Conservation (phyloP, 2,329 filamentous ascomycete species). For the Zelopaecilomyces penicillatus region DNA sequence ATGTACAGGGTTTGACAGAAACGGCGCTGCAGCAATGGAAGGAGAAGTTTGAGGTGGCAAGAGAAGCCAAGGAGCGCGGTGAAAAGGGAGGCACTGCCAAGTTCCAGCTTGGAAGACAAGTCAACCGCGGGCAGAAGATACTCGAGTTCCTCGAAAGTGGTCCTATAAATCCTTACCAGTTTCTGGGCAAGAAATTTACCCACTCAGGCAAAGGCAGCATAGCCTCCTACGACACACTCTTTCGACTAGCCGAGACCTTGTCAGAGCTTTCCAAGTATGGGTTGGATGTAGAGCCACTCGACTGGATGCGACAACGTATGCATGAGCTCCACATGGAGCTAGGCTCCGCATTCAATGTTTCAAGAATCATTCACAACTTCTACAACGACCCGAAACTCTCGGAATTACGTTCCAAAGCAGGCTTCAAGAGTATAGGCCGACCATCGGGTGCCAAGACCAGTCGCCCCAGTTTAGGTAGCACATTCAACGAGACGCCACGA, state of each 20-base stretch:
- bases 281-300: slow-evolving; percentile 42
- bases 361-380: slow-evolving; percentile 42
- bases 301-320: slow-evolving; percentile 51
- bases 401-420: slow-evolving; percentile 40
- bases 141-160: slow-evolving; percentile 42
- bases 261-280: slow-evolving; percentile 46
- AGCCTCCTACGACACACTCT: slow-evolving; percentile 48
- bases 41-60: slow-evolving; percentile 34
- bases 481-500: slow-evolving; percentile 14
- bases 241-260: slow-evolving; percentile 45
- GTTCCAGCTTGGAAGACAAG: slow-evolving; percentile 46
- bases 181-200: slow-evolving; percentile 45
- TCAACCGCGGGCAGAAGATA: slow-evolving; percentile 46
- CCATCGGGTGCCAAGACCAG: slow-evolving; percentile 39
- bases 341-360: slow-evolving; percentile 42
- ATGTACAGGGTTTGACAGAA: slow-evolving; percentile 34
- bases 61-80: slow-evolving; percentile 22
- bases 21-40: slow-evolving; percentile 39
- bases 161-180: slow-evolving; percentile 48
- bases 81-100: slow-evolving; percentile 30
- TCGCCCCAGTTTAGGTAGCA: slow-evolving; percentile 16
- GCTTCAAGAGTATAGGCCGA: slow-evolving; percentile 49
- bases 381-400: slow-evolving; percentile 48
- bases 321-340: slow-evolving; percentile 37
- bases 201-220: slow-evolving; percentile 30